Percentiles rank a stretch among this genome's conserved stretches.
phyloP scores from a whole-genome alignment of 1,139 yeast species.

The Citeromyces hawaiiensis region DNA sequence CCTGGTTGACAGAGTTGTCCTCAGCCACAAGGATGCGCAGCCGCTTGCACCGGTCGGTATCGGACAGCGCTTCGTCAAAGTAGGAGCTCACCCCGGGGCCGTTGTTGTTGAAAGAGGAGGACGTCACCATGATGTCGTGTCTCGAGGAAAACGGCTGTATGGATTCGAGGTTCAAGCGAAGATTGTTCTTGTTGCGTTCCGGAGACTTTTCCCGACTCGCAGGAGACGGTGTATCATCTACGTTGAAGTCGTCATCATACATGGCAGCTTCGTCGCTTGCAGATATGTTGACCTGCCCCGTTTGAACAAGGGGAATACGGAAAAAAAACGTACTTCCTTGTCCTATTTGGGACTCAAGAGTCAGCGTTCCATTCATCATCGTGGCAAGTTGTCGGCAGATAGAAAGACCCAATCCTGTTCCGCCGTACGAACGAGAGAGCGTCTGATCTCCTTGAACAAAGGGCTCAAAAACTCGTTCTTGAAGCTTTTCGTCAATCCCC shows the following conservation, averaged over 20 bases:
- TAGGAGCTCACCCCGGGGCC: slow-evolving; percentile 2
- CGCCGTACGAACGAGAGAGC: slow-evolving; percentile 80
- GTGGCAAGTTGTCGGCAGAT: slow-evolving; percentile 84
- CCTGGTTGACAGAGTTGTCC: slow-evolving; percentile 85
- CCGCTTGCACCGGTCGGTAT: slow-evolving; percentile 11
- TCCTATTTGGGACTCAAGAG: slow-evolving; percentile 54
- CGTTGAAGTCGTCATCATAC: slow-evolving; percentile 33
- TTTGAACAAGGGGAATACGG: slow-evolving; percentile 65
- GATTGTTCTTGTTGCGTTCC: slow-evolving; percentile 7
- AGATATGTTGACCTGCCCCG: slow-evolving; percentile 38
- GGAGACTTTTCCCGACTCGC: slow-evolving; percentile 9
- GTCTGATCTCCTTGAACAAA: slow-evolving; percentile 97
- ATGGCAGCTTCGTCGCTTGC: slow-evolving; percentile 16
- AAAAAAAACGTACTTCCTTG: slow-evolving; percentile 74
- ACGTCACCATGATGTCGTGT: background rate
- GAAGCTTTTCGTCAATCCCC: slow-evolving; percentile 72
- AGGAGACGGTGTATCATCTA: slow-evolving; percentile 6
- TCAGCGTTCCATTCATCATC: slow-evolving; percentile 79
- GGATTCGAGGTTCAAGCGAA: background rate
- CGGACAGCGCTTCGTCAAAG: background rate
- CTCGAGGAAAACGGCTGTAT: background rate
- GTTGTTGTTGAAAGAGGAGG: background rate
- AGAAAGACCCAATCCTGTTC: slow-evolving; percentile 89
- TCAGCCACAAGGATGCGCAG: slow-evolving; percentile 78
- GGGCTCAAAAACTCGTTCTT: slow-evolving; percentile 84